phyloP scores from a whole-genome alignment of 495 filamentous ascomycete genomes.

The Trichoderma parareesei region DNA sequence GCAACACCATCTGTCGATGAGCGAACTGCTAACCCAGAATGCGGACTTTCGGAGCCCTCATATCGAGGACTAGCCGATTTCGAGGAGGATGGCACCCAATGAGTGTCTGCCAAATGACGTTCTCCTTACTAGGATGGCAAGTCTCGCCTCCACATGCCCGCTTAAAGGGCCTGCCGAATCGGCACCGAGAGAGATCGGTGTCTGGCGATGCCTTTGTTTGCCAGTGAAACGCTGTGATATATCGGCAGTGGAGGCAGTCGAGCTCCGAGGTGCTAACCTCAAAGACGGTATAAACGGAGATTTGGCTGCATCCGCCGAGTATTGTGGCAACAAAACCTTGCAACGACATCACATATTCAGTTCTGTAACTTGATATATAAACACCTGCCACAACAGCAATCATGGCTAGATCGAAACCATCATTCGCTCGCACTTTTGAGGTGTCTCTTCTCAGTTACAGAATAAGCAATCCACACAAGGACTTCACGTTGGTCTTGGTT shows the following conservation, averaged over 20 bases:
- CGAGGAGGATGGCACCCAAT: background rate
- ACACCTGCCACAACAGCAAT: too few relatives aligned
- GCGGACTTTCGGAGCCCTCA: background rate
- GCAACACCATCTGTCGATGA: background rate
- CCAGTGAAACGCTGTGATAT: background rate
- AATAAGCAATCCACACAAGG: too few relatives aligned
- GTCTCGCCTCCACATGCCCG: background rate
- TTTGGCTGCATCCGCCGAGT: background rate
- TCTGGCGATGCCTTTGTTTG: background rate
- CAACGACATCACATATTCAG: background rate
- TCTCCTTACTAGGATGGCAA: too few relatives aligned
- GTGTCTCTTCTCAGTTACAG: too few relatives aligned
- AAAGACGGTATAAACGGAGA: background rate
- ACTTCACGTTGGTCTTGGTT: too few relatives aligned
- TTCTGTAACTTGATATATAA: background rate
- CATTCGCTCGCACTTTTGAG: too few relatives aligned
- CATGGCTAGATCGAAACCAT: too few relatives aligned
- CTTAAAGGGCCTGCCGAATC: background rate
- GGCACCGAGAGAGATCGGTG: background rate
- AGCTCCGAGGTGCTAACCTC: background rate
- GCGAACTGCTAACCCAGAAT: background rate
- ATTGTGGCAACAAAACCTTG: background rate
- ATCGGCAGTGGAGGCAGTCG: background rate
- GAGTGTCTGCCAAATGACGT: background rate
- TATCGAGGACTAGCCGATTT: background rate